A percentile compares a stretch with the other conserved stretches of the same genome.
phyloP scores from a whole-genome alignment of 202 grass and related monocot species.

The Carex arenaria region DNA sequence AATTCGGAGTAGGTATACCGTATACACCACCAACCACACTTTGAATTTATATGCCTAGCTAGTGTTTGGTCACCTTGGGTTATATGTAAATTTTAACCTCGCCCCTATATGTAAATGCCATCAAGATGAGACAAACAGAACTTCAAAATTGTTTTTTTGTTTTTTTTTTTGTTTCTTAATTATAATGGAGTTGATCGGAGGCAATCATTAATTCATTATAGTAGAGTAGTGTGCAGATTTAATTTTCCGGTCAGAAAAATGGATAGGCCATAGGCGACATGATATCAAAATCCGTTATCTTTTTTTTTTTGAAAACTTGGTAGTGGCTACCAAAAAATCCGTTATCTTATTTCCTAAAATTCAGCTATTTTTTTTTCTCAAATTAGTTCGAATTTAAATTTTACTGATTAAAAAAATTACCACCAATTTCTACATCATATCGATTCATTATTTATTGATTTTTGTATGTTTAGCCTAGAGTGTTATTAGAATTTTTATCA shows the following conservation, averaged over 20 bases:
- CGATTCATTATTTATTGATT: no score
- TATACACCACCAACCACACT: slow-evolving; percentile 33
- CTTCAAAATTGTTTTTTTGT: not conserved
- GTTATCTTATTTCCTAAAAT: not conserved
- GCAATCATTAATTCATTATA: slow-evolving; percentile 7
- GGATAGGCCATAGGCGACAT: not conserved
- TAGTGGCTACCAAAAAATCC: no score
- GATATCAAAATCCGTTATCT: not conserved
- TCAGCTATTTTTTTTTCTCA: not conserved
- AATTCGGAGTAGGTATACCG: slow-evolving; percentile 18
- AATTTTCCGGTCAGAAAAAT: not conserved
- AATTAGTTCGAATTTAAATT: no score
- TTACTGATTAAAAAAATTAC: no score
- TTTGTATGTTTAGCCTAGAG: no score
- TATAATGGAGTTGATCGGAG: not conserved
- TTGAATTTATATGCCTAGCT: slow-evolving; percentile 17
- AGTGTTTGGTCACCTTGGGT: not conserved
- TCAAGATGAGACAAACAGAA: slow-evolving; percentile 14
- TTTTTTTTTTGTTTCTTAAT: no score
- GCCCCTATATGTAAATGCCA: not conserved
- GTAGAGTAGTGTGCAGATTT: not conserved
- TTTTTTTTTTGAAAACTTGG: no score
- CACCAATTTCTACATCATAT: no score
- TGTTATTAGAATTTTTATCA: no score
- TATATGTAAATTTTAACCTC: not conserved